Conservation (phyloP, 2,329 filamentous ascomycete species). For the Pestalotiopsis sp. region DNA sequence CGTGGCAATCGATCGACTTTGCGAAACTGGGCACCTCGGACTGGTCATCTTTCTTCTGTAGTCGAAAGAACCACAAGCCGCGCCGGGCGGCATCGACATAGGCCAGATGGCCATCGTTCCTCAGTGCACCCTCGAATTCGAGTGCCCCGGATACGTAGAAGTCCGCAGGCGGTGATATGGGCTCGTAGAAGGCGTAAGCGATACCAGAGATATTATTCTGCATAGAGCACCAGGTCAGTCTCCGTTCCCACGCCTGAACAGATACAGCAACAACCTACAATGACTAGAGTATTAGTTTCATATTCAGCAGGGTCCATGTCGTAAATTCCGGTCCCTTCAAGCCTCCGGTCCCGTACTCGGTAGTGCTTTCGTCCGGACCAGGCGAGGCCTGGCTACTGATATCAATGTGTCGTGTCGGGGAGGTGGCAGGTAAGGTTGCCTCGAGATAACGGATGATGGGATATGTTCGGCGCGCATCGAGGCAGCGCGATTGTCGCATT, state of each 20-base stretch:
- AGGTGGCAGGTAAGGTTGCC: background rate
- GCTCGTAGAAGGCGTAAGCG: slow-evolving; percentile 56
- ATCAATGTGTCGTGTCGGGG: background rate
- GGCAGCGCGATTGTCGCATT: slow-evolving; percentile 10
- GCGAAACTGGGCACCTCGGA: slow-evolving; percentile 31
- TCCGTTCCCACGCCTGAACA: background rate
- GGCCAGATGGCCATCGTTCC: slow-evolving; percentile 53
- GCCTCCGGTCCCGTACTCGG: background rate
- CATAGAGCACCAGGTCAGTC: slow-evolving; percentile 16
- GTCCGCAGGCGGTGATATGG: slow-evolving; percentile 41
- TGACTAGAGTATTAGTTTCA: slow-evolving; percentile 60
- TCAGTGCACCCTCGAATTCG: slow-evolving; percentile 51
- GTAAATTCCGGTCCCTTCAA: slow-evolving; percentile 33
- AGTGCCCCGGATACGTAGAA: slow-evolving; percentile 46
- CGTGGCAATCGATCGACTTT: slow-evolving; percentile 42
- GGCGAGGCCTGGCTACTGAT: background rate
- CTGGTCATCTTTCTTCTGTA: slow-evolving; percentile 42
- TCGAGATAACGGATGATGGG: slow-evolving; percentile 2
- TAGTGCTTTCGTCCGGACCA: background rate
- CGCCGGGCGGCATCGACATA: slow-evolving; percentile 51
- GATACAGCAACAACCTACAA: slow-evolving; percentile 42
- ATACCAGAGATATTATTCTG: slow-evolving; percentile 60
- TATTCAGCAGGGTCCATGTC: slow-evolving; percentile 66
- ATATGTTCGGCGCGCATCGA: slow-evolving; percentile 7
- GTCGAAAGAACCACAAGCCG: slow-evolving; percentile 56